Evolutionary conservation across 768 basidiomycete genomes (phyloP).

Genomic region (Boletales sp.): DNA sequence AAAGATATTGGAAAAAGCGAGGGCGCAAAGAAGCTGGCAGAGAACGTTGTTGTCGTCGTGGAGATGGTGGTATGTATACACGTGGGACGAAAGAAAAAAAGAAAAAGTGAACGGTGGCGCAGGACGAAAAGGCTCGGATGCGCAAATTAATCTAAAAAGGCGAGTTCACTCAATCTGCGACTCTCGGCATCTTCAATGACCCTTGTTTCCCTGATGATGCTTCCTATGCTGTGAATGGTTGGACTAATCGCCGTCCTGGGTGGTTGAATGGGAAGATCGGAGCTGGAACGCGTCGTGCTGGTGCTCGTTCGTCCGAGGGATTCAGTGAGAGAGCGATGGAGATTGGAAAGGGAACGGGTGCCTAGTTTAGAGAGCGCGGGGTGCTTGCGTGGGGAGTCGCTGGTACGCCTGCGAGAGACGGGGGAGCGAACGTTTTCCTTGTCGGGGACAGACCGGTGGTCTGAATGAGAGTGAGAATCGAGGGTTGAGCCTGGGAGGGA

Average conservation of each 20-base stretch:
- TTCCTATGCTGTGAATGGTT: constrained; percentile 56
- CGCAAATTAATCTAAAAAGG: constrained; percentile 47
- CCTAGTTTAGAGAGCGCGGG: constrained; percentile 28
- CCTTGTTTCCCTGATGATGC: constrained; percentile 49
- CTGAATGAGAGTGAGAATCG: constrained; percentile 13
- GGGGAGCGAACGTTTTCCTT: constrained; percentile 8
- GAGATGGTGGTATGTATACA: background rate
- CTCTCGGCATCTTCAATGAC: constrained; percentile 66
- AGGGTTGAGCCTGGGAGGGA: constrained; percentile 13
- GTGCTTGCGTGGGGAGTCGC: constrained; percentile 12
- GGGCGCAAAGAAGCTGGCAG: no score
- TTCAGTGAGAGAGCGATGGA: constrained; percentile 44
- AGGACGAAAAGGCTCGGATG: background rate
- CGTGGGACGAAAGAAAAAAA: constrained; percentile 2
- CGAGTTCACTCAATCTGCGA: constrained; percentile 66
- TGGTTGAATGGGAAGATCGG: constrained; percentile 32
- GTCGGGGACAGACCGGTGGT: constrained; percentile 6
- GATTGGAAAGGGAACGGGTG: constrained; percentile 39
- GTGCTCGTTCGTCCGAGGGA: constrained; percentile 22
- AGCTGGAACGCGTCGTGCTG: constrained; percentile 12
- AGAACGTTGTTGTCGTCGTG: background rate
- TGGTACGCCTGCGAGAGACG: constrained; percentile 17
- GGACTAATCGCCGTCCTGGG: constrained; percentile 48
- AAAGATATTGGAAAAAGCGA: background rate
- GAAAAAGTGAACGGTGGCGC: background rate